A percentile compares a stretch with the other conserved stretches of the same genome.
These are phyloP conservation scores for Discostella stelligera DNA, from an alignment of 352 stramenopile species.

Conservation along the genomic window DNA sequence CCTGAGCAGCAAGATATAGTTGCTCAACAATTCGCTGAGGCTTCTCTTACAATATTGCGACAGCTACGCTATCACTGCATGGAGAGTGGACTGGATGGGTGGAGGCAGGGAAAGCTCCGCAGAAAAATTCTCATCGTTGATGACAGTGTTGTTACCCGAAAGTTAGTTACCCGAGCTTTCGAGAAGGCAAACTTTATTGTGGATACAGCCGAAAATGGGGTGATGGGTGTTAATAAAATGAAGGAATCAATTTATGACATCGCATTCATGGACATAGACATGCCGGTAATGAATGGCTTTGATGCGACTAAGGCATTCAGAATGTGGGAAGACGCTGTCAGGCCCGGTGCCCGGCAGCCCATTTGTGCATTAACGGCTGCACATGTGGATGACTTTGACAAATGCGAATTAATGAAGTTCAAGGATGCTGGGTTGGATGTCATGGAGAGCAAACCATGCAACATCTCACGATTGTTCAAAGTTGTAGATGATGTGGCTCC, in stretches of 20 bases:
- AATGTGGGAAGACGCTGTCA: conserved; percentile 79
- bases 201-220: conserved; percentile 78
- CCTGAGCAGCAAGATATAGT: conserved; percentile 78
- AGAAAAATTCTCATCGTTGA: conserved; percentile 82
- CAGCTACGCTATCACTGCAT: conserved; percentile 83
- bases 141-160: conserved; percentile 77
- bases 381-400: conserved; percentile 80
- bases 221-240: conserved; percentile 80
- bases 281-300: conserved; percentile 85
- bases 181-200: conserved; percentile 83
- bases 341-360: conserved; percentile 74
- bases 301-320: conserved; percentile 80
- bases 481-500: conserved; percentile 82
- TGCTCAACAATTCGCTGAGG: conserved; percentile 77
- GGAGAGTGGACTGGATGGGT: conserved; percentile 80
- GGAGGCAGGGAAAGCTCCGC: conserved; percentile 74
- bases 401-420: conserved; percentile 81
- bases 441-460: conserved; percentile 82
- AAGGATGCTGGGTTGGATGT: conserved; percentile 81
- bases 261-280: conserved; percentile 86
- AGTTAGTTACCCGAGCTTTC: conserved; percentile 78
- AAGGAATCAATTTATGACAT: conserved; percentile 85
- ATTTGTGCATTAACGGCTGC: conserved; percentile 83
- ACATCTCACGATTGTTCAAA: conserved; percentile 81
- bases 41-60: conserved; percentile 75